These are phyloP conservation scores for Conticribra guillardii DNA, from an alignment of 108 stramenopile genomes.

Conservation along the genomic window DNA sequence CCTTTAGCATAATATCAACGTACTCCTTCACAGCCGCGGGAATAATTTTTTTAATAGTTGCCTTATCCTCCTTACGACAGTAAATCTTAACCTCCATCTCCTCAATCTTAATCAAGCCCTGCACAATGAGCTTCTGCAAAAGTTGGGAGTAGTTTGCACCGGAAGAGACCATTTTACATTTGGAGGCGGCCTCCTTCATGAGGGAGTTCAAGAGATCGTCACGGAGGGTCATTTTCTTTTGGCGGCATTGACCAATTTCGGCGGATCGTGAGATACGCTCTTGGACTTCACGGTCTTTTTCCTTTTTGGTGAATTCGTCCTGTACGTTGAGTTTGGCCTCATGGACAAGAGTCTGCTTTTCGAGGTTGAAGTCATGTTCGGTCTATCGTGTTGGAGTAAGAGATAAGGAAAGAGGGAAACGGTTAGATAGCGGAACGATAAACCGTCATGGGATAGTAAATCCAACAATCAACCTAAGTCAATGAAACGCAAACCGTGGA, in stretches of 20 bases:
- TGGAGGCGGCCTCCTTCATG: constrained; percentile 74
- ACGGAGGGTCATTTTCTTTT: constrained; percentile 97
- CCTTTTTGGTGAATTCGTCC: constrained; percentile 97
- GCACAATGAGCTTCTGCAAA: constrained; percentile 96
- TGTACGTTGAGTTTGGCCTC: constrained; percentile 96
- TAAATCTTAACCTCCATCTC: constrained; percentile 90
- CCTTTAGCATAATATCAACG: constrained; percentile 91
- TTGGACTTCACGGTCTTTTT: constrained; percentile 94
- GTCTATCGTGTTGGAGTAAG: constrained; percentile 52
- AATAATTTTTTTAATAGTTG: constrained; percentile 75
- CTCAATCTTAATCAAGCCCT: constrained; percentile 99
- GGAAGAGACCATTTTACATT: constrained; percentile 80
- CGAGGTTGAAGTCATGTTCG: constrained; percentile 98
- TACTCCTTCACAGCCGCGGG: constrained; percentile 89
- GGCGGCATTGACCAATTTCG: constrained; percentile 94
- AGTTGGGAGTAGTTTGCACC: constrained; percentile 92
- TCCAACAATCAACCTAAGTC: too few species aligned
- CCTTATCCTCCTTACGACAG: constrained; percentile 91
- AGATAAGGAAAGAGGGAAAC: not conserved
- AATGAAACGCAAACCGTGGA: too few species aligned
- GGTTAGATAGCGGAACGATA: too few species aligned
- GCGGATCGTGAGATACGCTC: constrained; percentile 93
- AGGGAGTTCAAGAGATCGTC: constrained; percentile 90
- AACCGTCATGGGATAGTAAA: too few species aligned
- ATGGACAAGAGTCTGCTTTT: constrained; percentile 99